Evolutionary conservation across 129 eudicot genomes (phyloP), one percentile per base, ranked within the genome.

Genomic region (Calendula officinalis): DNA sequence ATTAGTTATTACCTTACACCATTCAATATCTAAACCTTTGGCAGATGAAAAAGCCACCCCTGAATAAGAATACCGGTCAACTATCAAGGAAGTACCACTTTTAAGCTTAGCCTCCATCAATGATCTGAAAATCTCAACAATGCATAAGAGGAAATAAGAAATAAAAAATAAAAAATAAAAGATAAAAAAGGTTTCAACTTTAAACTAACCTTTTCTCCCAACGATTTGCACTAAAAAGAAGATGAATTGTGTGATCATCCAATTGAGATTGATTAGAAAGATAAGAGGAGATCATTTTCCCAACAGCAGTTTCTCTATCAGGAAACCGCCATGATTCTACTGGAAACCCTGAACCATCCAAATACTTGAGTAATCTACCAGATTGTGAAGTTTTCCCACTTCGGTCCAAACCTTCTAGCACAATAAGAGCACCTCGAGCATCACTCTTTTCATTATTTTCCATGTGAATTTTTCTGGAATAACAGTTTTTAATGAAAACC

Each of bases 21-120:
- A 90, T 62, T 83, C 89, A 48, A 86, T 43, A 76, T 82, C 85
- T 66, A 86, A 86, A n/a, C 97, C 97, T 77, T 90, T 90, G 33
- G 97, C 97, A 68, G 95, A 82, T 46, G 97, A 86, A 70, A 90
- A 90, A 12, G 97, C 97, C 62, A 90, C 99, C 75, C 97, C 89
- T 15, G 92, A 90, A 73, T 79, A 90, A 32, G 97, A 83, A 78
- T 90, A 90, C 22, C 95, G 99, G 68, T 94, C 99, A 61, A 94
- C 89, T 46, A 88, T 86, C 64, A 94, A 83, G 35, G 95, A 81
- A 30, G 87, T 94, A 43, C 91, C 91, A 64, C 82, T 81, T 81
- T 73, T 82, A 71, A 94, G 77, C 86, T 85, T 86, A 50, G 79
- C 80, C 69, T 94, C 95, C 99, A 94, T 94, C 49, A 82, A 71